A percentile compares a stretch with the other conserved stretches of the same genome.
Conservation (phyloP, 306 rosid genomes). For the Vachellia collinsii region DNA sequence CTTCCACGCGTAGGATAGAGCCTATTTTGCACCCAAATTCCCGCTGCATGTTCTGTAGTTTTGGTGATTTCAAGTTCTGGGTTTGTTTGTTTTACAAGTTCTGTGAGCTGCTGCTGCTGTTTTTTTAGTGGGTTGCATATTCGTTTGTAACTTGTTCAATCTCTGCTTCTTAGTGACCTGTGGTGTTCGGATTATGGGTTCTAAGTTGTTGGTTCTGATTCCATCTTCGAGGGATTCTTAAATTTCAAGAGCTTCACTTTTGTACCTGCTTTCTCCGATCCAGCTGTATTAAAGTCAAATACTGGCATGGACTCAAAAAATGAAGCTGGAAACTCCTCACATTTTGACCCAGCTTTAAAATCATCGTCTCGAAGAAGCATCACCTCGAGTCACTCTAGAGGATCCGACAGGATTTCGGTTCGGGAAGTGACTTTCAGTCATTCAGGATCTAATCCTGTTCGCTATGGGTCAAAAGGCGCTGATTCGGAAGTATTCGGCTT, state of each 20-base stretch:
- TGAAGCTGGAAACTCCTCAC: slow-evolving; percentile 47
- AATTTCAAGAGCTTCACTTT: slow-evolving; percentile 16
- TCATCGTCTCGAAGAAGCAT: slow-evolving; percentile 63
- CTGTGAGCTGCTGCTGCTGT: neutral
- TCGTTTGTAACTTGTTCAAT: neutral
- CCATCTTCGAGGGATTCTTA: slow-evolving; percentile 43
- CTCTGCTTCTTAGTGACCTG: neutral
- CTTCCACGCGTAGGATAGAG: slow-evolving; percentile 2
- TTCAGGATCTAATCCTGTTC: slow-evolving; percentile 63
- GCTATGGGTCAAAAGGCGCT: slow-evolving; percentile 69
- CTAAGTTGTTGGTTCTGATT: slow-evolving; percentile 53
- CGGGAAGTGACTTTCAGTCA: slow-evolving; percentile 62
- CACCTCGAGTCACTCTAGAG: slow-evolving; percentile 55
- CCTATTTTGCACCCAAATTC: slow-evolving; percentile 15
- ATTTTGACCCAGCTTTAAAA: slow-evolving; percentile 42
- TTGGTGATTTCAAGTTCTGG: slow-evolving; percentile 19
- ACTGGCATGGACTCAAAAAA: slow-evolving; percentile 54
- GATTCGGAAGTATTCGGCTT: slow-evolving; percentile 66
- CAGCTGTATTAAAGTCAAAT: slow-evolving; percentile 37
- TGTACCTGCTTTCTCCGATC: slow-evolving; percentile 39
- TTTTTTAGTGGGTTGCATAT: too few species aligned
- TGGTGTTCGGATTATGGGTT: slow-evolving; percentile 57
- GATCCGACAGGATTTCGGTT: slow-evolving; percentile 49
- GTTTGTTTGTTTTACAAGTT: slow-evolving; percentile 8
- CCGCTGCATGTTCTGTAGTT: neutral